Base-by-base conservation (phyloP, 257 asterid genomes). In the Coffea eugenioides region DNA sequence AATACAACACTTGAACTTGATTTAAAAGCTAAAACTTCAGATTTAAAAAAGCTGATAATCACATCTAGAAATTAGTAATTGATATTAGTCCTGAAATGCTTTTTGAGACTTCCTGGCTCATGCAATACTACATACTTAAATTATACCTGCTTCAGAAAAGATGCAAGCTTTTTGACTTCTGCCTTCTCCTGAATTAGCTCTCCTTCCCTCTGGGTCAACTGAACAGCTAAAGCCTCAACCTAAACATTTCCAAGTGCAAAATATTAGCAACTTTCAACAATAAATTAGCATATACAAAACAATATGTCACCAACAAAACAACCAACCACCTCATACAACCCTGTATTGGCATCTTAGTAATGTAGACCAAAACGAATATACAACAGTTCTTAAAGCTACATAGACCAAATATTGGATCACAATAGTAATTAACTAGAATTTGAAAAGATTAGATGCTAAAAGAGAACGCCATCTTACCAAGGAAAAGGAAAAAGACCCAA, bases 181-280 rank as follows among this genome's bases (percentile, higher is more conserved):
- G 91, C 90, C 84, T 93, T 95, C 89, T 95, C 99, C 81, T 93
- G 95, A 83, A 90, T 89, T 67, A 95, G 90, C 80, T 93, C 98
- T 79, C 97, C 99, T 90, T 95, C 97, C 86, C 97, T 93, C 82
- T 89, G 91, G 70, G 93, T 92, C 84, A 95, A 85, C 75, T 93
- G 97, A 81, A 90, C 91, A 8, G 97, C 97, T 77, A 95, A 87
- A 81, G 99, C 97, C 88, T 93, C 97, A 82, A 92, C 98, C 98
- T 95, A 57, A 49, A 72, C 23, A 71, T 3, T 21, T 46, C 10
- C 25, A 56, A 71, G 51, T 14, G 14, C 14, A 6, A 56, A 56
- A 54, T 3, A 56, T 56, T 56, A 16, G 8, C n/a, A 56, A 56
- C 62, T 56, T 56, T 16, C 5, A 16, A 18, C 5, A 4, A 18